Evolutionary conservation across 2,329 filamentous ascomycete genomes (phyloP), one percentile per base, ranked within the genome.

Genomic region (Colletotrichum sp.): DNA sequence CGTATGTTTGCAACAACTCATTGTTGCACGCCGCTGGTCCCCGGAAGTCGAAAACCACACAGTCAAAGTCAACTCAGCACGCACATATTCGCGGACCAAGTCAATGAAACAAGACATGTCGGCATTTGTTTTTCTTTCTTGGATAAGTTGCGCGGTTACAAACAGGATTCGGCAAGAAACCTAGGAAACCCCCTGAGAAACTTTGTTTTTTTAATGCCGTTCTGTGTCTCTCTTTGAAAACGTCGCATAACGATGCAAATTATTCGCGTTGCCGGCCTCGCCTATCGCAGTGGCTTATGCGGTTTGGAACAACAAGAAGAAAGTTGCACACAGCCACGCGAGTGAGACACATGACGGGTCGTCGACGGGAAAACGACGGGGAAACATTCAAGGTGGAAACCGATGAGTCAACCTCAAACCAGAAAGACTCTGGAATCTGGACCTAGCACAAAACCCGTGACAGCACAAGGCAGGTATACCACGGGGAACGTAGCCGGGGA

Each of bases 341-440:
- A 19, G 12, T 34, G 62, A 75, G 36, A 75, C 36, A 66, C 55
- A 59, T 32, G 66, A 64, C 57, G 15, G 63, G 22, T 49, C 39
- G 13, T 27, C 59, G 49, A 59, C 49, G 66, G 65, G 71, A 69
- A 39, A 63, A 52, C 55, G 66, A 44, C 30, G 29, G 67, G 49
- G 44, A 57, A 57, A 65, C 57, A 57, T 32, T 34, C 30, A 22
- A 36, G 27, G 66, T 59, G 22, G 44, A 36, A 68, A 52, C 11
- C 39, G 69, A 75, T 75, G 72, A 72, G 72, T 75, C 72, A 75
- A 75, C 52, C 36, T 72, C 72, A 72, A 75, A 71, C 68, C 49
- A 30, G 25, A 61, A 19, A 67, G 62, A 34, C 30, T 25, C 59
- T 29, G 59, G 55, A 30, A n/a, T 34, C 52, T 25, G 25, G 36